Evolutionary conservation across 1,284 basidiomycete genomes (phyloP).

Genomic region (Ceratobasidium sp.): DNA sequence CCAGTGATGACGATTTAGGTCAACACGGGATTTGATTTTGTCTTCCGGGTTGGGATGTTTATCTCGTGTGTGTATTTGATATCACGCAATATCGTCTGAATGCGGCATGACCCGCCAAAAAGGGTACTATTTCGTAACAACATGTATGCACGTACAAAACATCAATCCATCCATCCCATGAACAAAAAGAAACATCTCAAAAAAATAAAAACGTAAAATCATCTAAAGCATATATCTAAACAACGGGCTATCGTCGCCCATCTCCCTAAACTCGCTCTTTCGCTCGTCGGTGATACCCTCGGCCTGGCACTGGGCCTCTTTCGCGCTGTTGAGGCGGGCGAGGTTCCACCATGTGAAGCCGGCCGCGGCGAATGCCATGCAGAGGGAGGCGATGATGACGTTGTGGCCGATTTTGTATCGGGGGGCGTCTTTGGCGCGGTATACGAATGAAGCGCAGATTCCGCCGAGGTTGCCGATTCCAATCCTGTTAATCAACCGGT

Average conservation of each 20-base stretch:
- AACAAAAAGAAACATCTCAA: background rate
- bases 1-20: too few relatives aligned
- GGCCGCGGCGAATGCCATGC: constrained; percentile 61
- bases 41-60: too few relatives aligned
- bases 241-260: constrained; percentile 62
- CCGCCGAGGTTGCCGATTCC: constrained; percentile 49
- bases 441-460: constrained; percentile 61
- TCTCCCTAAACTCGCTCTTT: constrained; percentile 57
- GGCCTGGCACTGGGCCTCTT: constrained; percentile 57
- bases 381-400: constrained; percentile 62
- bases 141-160: constrained; percentile 9
- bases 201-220: background rate
- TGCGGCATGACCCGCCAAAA: too few relatives aligned
- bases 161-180: background rate
- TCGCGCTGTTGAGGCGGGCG: constrained; percentile 57
- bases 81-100: too few relatives aligned
- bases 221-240: constrained; percentile 57
- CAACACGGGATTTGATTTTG: too few relatives aligned
- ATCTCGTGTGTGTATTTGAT: too few relatives aligned
- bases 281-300: constrained; percentile 57
- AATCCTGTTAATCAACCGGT: background rate
- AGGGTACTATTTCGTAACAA: background rate
- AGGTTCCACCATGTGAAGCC: constrained; percentile 18
- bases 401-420: constrained; percentile 64
- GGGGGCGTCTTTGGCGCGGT: constrained; percentile 57